Evolutionary conservation across 2,329 filamentous ascomycete genomes (phyloP).

Genomic region (Xylariales sp.): DNA sequence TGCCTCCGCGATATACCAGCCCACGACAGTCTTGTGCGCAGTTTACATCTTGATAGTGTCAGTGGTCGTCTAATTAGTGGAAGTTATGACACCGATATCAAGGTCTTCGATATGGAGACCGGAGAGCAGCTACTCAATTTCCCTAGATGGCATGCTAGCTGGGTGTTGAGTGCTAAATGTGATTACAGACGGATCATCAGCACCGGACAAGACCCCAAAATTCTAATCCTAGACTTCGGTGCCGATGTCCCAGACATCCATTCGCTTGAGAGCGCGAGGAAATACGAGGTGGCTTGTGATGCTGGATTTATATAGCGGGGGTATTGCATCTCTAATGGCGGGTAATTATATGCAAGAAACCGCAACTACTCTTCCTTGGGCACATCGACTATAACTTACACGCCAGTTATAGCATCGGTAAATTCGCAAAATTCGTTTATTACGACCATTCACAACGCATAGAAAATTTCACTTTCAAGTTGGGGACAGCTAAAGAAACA

Average conservation of each 20-base stretch:
- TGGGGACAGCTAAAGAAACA: not conserved
- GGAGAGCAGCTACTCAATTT: conserved; percentile 84
- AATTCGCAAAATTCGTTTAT: conserved; percentile 23
- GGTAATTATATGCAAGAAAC: conserved; percentile 2
- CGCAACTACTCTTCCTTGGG: not conserved
- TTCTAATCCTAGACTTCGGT: conserved; percentile 93
- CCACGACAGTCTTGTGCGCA: conserved; percentile 87
- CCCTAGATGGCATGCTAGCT: conserved; percentile 94
- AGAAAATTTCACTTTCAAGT: not conserved
- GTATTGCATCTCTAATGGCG: conserved; percentile 14
- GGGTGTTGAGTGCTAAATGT: conserved; percentile 95
- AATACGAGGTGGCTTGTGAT: conserved; percentile 47
- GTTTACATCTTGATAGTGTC: conserved; percentile 87
- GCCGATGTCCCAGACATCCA: conserved; percentile 68
- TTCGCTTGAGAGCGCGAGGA: conserved; percentile 63
- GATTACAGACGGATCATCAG: conserved; percentile 95
- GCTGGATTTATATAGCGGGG: conserved; percentile 51
- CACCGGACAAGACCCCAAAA: conserved; percentile 92
- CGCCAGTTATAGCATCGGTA: not conserved
- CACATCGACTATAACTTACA: not conserved
- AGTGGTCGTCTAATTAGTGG: conserved; percentile 90
- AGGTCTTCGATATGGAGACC: conserved; percentile 88
- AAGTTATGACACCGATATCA: conserved; percentile 95
- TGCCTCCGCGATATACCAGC: conserved; percentile 84
- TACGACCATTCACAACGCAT: conserved; percentile 7